Evolutionary conservation across 2,329 filamentous ascomycete genomes (phyloP), one percentile per base, ranked within the genome.

Genomic region (Fusarium haematococcum): DNA sequence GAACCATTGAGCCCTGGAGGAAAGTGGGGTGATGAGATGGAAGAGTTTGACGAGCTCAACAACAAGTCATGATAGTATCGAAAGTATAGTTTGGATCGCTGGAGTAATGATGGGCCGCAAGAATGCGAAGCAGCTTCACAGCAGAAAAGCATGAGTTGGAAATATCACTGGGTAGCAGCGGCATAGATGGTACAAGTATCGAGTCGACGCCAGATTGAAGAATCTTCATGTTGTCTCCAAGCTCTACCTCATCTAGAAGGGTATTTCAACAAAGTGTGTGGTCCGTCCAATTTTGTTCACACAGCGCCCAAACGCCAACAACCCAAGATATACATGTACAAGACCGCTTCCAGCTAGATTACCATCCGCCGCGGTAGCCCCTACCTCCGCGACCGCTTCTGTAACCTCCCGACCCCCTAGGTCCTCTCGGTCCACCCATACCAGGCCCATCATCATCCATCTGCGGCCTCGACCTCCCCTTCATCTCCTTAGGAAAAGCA

Each of bases 401-500:
- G 58, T 87, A 88, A 4, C 87, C 86, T 60, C 89, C 88, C 63
- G 88, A 88, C 3, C 88, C 86, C 33, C 90, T 84, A 54, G 88
- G 81, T 68, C 90, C 83, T 79, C 90, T 80, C 0, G 86, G 81
- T 4, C 86, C 86, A 30, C 89, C 89, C 74, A 85, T 84, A 37
- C 83, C 82, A 10, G 82, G 77, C 50, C 85, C 85, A 70, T 87
- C 81, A 11, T 84, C 87, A 64, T 89, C 86, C 77, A 90, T 87
- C 23, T 86, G 85, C 20, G 90, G 91, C 45, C 91, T 89, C 57
- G 88, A 87, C 32, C 94, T 87, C 2, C 92, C 92, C 80, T 95
- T 94, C 83, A 98, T 88, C 81, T 98, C 95, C 83, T 95, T 95
- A 61, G 93, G 93, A 72, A 99, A 91, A n/a, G 90, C 86, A 65